Base-by-base conservation (phyloP, 169 alveolate species). In the Cryptosporidium parvum region DNA sequence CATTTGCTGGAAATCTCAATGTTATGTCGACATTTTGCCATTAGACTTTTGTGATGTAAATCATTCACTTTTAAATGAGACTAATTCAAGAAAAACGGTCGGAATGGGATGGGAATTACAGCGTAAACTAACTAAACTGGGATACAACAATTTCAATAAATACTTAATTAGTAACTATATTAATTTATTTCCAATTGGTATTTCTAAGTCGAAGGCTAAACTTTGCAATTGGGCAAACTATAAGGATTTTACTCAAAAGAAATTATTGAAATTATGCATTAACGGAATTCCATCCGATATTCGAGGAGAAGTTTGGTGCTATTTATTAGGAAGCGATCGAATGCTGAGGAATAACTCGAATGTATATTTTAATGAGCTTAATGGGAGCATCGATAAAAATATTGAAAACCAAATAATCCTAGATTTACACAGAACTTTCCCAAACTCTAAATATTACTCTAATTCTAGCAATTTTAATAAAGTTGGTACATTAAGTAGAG, bases 401-500 rank as follows among this genome's bases (percentile, higher is more conserved):
- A n/a, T 62, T n/a, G 80, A 44, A n/a, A 65, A 80, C 14, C 89
- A 80, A 80, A 80, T 80, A 39, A 62, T 16, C 62, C 8, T 80
- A 26, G 89, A 80, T 65, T 80, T 80, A 62, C 52, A 48, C 68
- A 31, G 89, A 58, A 80, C 89, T 9, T 80, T 80, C 48, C 75
- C 89, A 48, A 80, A 80, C 45, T 42, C 48, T 10, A 65, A 23
- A 42, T 44, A 33, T 31, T 61, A 62, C 48, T 59, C 31, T 26
- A 53, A 4, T 23, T 53, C 72, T 21, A 62, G 23, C 4, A 61
- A 33, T 37, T 48, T 39, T 16, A 67, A 80, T 39, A 42, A 18
- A 0, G 33, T 42, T 62, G 8, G 21, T 23, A 26, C 39, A n/a
- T 85, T 95, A 52, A 92, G 67, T 53, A 70, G 89, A 33, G 96